These are phyloP conservation scores for Mucor piriformis DNA, from an alignment of 371 early-diverging fungal genomes.

Conservation along the genomic window DNA sequence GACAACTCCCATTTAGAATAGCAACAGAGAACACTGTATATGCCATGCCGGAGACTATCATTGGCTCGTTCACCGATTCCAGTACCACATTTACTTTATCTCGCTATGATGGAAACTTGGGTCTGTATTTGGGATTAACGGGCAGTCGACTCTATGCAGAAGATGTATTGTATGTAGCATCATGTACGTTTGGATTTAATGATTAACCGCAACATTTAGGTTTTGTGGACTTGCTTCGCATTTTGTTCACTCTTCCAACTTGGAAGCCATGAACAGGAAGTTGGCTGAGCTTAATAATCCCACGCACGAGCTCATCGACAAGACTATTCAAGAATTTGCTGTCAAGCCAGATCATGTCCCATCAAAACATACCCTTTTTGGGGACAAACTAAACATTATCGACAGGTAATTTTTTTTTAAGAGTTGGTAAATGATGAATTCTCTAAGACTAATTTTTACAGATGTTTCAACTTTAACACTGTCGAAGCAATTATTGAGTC, in stretches of 20 bases:
- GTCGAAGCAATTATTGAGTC: conserved; percentile 84
- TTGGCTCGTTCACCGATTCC: conserved; percentile 94
- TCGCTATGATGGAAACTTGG: conserved; percentile 89
- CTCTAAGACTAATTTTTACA: too few relatives aligned
- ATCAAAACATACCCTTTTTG: conserved; percentile 58
- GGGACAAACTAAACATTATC: conserved; percentile 68
- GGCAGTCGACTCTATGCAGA: conserved; percentile 80
- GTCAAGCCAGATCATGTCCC: conserved; percentile 48
- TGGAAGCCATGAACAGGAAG: conserved; percentile 79
- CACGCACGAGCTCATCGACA: conserved; percentile 83
- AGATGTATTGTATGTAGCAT: conserved; percentile 78
- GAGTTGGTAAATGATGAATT: too few relatives aligned
- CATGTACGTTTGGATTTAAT: too few relatives aligned
- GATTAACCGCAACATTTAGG: conserved; percentile 34
- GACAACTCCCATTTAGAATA: conserved; percentile 96
- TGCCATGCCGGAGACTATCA: conserved; percentile 95
- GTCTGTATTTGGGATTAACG: conserved; percentile 91
- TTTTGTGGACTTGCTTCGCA: conserved; percentile 95
- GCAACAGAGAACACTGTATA: conserved; percentile 93
- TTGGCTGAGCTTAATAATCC: conserved; percentile 80
- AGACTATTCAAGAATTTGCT: conserved; percentile 91
- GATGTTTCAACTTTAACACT: conserved; percentile 82
- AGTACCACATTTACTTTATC: conserved; percentile 94
- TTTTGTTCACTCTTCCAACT: conserved; percentile 86
- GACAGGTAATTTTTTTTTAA: conserved; percentile 73